phyloP scores from a whole-genome alignment of 306 rosid species.

The Morella rubra region DNA sequence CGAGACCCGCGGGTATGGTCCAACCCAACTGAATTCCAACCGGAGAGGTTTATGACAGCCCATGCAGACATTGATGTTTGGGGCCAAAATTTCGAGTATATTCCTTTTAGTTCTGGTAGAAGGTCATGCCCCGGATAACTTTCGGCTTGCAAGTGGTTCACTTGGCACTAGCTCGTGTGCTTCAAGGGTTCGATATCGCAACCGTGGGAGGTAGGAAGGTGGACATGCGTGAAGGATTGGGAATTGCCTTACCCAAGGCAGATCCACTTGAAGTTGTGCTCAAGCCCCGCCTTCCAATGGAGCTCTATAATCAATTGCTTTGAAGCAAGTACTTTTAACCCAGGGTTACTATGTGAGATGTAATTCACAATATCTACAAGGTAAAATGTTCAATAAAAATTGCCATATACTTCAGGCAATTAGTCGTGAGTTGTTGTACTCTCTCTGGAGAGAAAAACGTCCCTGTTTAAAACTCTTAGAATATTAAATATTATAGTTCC shows the following conservation, averaged over 20 bases:
- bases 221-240: constrained; percentile 37
- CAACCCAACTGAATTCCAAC: constrained; percentile 28
- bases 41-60: constrained; percentile 32
- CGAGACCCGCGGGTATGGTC: constrained; percentile 37
- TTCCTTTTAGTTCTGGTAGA: constrained; percentile 37
- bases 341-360: not conserved
- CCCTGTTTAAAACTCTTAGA: too few species aligned
- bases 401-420: not conserved
- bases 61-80: not conserved
- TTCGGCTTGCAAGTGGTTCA: constrained; percentile 30
- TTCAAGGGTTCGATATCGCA: constrained; percentile 36
- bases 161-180: constrained; percentile 30
- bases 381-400: too few species aligned
- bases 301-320: constrained; percentile 18
- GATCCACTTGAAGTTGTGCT: constrained; percentile 18
- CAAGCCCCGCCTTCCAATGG: constrained; percentile 35
- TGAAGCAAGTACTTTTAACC: not conserved
- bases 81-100: constrained; percentile 24
- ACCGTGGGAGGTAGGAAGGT: not conserved
- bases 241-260: constrained; percentile 32
- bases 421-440: not conserved
- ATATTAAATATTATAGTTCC: too few species aligned
- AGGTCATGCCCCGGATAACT: constrained; percentile 35
- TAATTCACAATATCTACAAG: too few species aligned
- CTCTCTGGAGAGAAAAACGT: too few species aligned